These are phyloP conservation scores for Rosa rugosa DNA, from an alignment of 306 rosid species.

Conservation along the genomic window DNA sequence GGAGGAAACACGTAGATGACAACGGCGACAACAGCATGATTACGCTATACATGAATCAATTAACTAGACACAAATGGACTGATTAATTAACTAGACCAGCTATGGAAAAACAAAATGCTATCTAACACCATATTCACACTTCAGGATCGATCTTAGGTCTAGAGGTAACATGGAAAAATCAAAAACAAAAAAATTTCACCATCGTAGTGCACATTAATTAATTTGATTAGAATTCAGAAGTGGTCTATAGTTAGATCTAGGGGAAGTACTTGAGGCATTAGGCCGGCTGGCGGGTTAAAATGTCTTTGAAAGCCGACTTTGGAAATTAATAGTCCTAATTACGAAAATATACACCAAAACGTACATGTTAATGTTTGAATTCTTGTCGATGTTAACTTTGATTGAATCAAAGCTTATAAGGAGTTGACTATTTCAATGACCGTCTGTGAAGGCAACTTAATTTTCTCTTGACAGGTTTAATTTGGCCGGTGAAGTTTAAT, in stretches of 20 bases:
- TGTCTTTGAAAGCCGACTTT: not conserved
- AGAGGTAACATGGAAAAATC: slow-evolving; percentile 10
- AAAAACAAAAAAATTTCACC: not conserved
- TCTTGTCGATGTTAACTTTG: not conserved
- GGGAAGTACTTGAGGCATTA: slow-evolving; percentile 41
- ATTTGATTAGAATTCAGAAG: not conserved
- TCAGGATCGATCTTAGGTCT: not conserved
- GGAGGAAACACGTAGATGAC: not conserved
- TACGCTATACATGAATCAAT: not conserved
- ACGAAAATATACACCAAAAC: not conserved
- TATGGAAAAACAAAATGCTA: not conserved
- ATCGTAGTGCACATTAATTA: not conserved
- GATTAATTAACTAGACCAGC: not conserved
- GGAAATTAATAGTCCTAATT: slow-evolving; percentile 5
- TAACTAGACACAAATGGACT: not conserved
- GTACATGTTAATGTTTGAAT: not conserved
- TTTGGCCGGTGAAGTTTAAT: not conserved
- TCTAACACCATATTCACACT: not conserved
- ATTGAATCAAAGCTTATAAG: not conserved
- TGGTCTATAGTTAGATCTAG: slow-evolving; percentile 44
- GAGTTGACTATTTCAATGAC: not conserved
- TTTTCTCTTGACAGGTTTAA: not conserved
- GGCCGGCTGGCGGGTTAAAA: slow-evolving; percentile 42
- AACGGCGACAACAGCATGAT: not conserved
- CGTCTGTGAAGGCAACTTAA: not conserved